phyloP scores from a whole-genome alignment of 2,329 filamentous ascomycete species.

The Fusarium humuli region DNA sequence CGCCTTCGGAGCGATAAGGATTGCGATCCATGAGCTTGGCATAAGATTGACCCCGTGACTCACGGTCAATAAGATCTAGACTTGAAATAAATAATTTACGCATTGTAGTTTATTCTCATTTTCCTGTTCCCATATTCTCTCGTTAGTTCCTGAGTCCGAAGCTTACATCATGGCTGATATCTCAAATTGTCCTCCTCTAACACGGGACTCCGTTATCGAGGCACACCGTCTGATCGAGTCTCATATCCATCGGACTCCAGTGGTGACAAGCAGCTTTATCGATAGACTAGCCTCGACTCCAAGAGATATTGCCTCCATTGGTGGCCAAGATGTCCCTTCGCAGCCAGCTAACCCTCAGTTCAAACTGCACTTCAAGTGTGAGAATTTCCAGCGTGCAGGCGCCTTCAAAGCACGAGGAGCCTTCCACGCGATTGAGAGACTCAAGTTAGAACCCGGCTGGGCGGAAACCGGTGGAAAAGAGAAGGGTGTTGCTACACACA shows the following conservation, averaged over 20 bases:
- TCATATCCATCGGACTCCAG: not conserved
- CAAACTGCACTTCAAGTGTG: conserved; percentile 2
- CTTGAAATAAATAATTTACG: not conserved
- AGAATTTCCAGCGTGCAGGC: conserved; percentile 1
- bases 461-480: not conserved
- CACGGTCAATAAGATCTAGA: rapidly evolving
- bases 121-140: rapidly evolving
- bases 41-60: not conserved
- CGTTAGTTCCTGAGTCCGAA: rapidly evolving
- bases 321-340: rapidly evolving
- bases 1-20: not conserved
- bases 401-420: conserved; percentile 3
- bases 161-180: not conserved
- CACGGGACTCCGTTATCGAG: conserved; percentile 1
- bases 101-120: not conserved
- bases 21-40: not conserved
- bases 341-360: not conserved
- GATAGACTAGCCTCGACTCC: not conserved
- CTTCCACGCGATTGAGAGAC: not conserved
- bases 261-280: not conserved
- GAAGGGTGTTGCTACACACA: conserved; percentile 2
- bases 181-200: not conserved
- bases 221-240: not conserved
- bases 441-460: conserved; percentile 1
- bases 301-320: not conserved